Evolutionary conservation across 108 stramenopile species (phyloP), one percentile per base, ranked within the genome.

Genomic region (Phaeodactylum tricornutum): DNA sequence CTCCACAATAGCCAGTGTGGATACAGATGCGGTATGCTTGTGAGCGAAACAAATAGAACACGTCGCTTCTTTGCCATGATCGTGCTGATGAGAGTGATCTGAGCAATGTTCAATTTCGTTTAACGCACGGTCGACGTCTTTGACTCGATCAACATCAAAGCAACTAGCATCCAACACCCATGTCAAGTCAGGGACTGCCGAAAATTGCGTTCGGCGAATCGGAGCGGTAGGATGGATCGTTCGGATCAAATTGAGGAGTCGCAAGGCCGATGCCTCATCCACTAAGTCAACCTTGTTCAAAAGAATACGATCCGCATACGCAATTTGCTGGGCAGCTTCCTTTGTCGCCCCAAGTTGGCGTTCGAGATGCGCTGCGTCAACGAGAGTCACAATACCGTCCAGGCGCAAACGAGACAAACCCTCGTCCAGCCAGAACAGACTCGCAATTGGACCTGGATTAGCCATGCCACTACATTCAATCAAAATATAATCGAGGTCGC

Each of bases 391-490:
- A 40, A 93, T 69, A 7, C 87, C 87, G 59, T 93, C 92, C 53
- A 93, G 53, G 29, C 72, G 59, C 24, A 89, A 34, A 29, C 81
- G 42, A 39, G 74, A 79, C 27, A 90, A 55, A 0, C 67, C 83
- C 6, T 87, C 87, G 50, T 93, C 92, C 43, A 87, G 55, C 92
- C 92, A 94, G 61, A 94, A 90, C 2, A 84, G 57, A 33, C 61
- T 65, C 9, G 87, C 88, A 34, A 94, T 76, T 2, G 87, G 92
- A 9, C 88, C 88, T 8, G 92, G 92, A 71, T 94, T 81, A 3
- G 92, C 92, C 81, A 94, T 86, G 0, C 92, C 92, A 0, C 64
- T 69, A 25, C 75, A 70, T 74, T 94, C 92, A 33, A 94, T 84
- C 16, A 94, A 43, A 33, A 94, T 77, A 39, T 90, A 87, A 71